Evolutionary conservation across 2,329 filamentous ascomycete genomes (phyloP).

Genomic region (Remersonia thermophila): DNA sequence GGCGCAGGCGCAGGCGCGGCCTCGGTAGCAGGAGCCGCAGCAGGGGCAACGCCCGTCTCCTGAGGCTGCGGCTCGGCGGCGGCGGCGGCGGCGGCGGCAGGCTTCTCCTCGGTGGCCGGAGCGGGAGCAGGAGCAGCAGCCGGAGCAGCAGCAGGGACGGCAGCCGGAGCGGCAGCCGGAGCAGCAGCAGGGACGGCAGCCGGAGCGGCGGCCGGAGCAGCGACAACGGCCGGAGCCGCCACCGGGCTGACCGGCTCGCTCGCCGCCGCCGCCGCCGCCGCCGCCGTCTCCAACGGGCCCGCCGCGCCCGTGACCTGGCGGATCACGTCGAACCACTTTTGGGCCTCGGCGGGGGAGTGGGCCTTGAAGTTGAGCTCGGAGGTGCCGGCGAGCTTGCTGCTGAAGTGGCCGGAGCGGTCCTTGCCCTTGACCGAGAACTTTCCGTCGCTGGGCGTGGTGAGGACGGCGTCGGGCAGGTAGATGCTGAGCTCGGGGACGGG

Average conservation of each 20-base stretch:
- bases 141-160: conserved; percentile 34
- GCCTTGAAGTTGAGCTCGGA: conserved; percentile 84
- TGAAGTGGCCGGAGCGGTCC: conserved; percentile 69
- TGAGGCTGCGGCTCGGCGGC: conserved; percentile 27
- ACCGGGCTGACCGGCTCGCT: conserved; percentile 21
- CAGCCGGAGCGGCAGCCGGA: conserved; percentile 29
- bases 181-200: conserved; percentile 11
- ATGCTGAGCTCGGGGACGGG: conserved; percentile 77
- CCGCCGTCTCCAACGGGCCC: conserved; percentile 24
- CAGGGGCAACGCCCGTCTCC: conserved; percentile 22
- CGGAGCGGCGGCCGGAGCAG: conserved; percentile 34
- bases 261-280: conserved; percentile 15
- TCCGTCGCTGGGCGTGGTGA: conserved; percentile 58
- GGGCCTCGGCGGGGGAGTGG: conserved; percentile 63
- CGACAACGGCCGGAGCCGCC: too few species aligned
- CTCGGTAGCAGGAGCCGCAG: background rate
- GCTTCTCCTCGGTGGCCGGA: conserved; percentile 1
- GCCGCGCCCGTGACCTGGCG: conserved; percentile 43
- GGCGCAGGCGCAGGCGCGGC: background rate
- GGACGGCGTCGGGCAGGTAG: conserved; percentile 79
- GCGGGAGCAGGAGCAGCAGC: conserved; percentile 12
- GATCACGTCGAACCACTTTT: conserved; percentile 76
- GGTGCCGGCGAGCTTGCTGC: conserved; percentile 65
- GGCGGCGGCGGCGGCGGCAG: conserved; percentile 1
- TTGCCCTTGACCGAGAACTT: conserved; percentile 97